phyloP scores from a whole-genome alignment of 176 grass and related monocot genomes.

The Oryza coarctata region DNA sequence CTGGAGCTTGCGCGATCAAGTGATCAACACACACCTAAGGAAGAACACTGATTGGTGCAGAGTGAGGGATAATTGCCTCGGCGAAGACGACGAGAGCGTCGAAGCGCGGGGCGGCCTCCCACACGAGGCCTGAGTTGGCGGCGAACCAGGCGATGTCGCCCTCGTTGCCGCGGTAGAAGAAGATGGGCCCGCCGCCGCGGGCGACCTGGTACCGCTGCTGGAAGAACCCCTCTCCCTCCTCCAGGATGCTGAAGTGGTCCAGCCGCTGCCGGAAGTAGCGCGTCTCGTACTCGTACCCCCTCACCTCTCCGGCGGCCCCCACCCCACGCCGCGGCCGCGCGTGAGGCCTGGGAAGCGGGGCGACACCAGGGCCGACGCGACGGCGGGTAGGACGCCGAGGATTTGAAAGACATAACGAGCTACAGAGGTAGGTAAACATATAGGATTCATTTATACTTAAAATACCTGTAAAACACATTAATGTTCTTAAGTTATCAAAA shows the following conservation, averaged over 20 bases:
- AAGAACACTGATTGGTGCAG: background rate
- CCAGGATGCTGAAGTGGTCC: conserved; percentile 91
- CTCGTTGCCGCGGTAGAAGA: conserved; percentile 99
- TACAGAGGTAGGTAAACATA: too few species aligned
- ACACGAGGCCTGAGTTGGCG: conserved; percentile 86
- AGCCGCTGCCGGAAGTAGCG: conserved; percentile 83
- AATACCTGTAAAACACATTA: too few species aligned
- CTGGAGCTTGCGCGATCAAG: background rate
- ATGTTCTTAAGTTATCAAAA: too few species aligned
- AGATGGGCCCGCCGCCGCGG: conserved; percentile 59
- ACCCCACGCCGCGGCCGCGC: background rate
- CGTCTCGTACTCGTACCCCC: conserved; percentile 65
- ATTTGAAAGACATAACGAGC: too few species aligned
- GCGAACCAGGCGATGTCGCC: conserved; percentile 96
- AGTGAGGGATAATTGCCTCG: conserved; percentile 40
- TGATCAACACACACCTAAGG: background rate
- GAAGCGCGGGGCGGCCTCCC: conserved; percentile 86
- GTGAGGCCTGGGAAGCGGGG: conserved; percentile 35
- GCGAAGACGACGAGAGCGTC: conserved; percentile 93
- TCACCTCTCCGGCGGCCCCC: background rate
- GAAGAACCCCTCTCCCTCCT: conserved; percentile 47
- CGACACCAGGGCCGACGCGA: conserved; percentile 5
- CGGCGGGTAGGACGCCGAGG: conserved; percentile 17
- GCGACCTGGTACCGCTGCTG: conserved; percentile 81
- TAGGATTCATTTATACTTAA: too few species aligned